A percentile compares a stretch with the other conserved stretches of the same genome.
Evolutionary conservation across 1,284 basidiomycete species (phyloP).

Genomic region (Lignosus rhinocerotis): DNA sequence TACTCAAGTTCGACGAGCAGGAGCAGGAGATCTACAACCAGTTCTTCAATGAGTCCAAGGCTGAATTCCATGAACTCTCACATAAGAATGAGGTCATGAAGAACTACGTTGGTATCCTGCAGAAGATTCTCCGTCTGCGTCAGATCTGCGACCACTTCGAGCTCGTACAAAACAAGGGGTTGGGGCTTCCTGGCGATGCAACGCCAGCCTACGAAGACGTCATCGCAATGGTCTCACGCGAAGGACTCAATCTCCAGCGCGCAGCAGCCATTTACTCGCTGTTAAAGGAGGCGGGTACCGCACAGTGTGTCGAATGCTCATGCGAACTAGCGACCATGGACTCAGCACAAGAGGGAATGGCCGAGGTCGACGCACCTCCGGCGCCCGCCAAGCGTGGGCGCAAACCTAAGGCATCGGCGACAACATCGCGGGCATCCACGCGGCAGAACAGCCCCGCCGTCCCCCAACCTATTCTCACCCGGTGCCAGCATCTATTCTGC

Average conservation of each 20-base stretch:
- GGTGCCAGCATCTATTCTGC: slow-evolving; percentile 94
- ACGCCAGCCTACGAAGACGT: slow-evolving; percentile 68
- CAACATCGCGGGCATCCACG: slow-evolving; percentile 62
- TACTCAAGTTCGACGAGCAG: slow-evolving; percentile 80
- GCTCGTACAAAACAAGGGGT: slow-evolving; percentile 76
- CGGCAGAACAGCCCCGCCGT: slow-evolving; percentile 66
- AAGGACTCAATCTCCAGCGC: slow-evolving; percentile 79
- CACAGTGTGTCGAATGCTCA: slow-evolving; percentile 87
- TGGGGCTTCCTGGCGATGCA: slow-evolving; percentile 44
- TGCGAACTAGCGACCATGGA: slow-evolving; percentile 65
- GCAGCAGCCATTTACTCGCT: slow-evolving; percentile 82
- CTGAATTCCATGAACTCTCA: slow-evolving; percentile 86
- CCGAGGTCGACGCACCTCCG: slow-evolving; percentile 51
- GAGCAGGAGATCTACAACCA: slow-evolving; percentile 89
- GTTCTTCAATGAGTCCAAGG: slow-evolving; percentile 87
- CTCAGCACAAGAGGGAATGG: slow-evolving; percentile 45
- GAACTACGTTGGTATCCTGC: slow-evolving; percentile 97
- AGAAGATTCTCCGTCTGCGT: slow-evolving; percentile 91
- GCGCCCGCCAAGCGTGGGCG: slow-evolving; percentile 59
- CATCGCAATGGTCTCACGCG: slow-evolving; percentile 68
- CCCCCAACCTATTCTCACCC: slow-evolving; percentile 74
- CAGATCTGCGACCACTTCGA: slow-evolving; percentile 98
- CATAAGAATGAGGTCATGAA: slow-evolving; percentile 92
- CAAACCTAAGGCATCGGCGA: slow-evolving; percentile 50
- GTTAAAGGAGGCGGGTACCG: slow-evolving; percentile 82